These are phyloP conservation scores for Boletus austroedulis DNA, from an alignment of 1,284 basidiomycete species.

Conservation along the genomic window DNA sequence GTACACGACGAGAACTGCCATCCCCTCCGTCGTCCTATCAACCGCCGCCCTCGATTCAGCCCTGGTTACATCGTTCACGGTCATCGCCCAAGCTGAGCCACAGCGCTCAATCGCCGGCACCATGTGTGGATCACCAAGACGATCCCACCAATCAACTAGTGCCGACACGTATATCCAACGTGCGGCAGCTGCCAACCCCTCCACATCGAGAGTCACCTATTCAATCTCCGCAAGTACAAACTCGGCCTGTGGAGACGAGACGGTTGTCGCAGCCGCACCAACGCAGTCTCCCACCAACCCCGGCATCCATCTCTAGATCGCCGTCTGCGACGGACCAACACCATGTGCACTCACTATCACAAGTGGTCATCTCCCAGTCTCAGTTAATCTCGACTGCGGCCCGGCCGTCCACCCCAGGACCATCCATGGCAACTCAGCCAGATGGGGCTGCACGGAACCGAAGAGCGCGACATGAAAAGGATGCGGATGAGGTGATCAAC, in stretches of 20 bases:
- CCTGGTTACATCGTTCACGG: conserved; percentile 34
- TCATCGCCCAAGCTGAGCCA: conserved; percentile 32
- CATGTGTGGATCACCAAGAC: conserved; percentile 22
- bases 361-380: conserved; percentile 8
- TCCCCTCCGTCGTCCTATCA: conserved; percentile 35
- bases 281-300: conserved; percentile 31
- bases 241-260: conserved; percentile 9
- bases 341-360: conserved; percentile 25
- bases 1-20: conserved; percentile 29
- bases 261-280: conserved; percentile 27
- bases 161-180: conserved; percentile 24
- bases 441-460: conserved; percentile 13
- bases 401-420: conserved; percentile 18
- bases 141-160: conserved; percentile 13
- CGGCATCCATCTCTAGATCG: conserved; percentile 20
- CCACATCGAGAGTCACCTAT: conserved; percentile 14
- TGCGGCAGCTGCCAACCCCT: conserved; percentile 33
- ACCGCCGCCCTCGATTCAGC: conserved; percentile 29
- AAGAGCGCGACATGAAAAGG: conserved; percentile 28
- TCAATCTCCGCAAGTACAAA: conserved; percentile 14
- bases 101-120: conserved; percentile 12
- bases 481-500: conserved; percentile 25
- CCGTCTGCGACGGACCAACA: conserved; percentile 16
- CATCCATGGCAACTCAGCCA: conserved; percentile 10
- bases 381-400: background rate